Conservation (phyloP, 495 filamentous ascomycete genomes). For the Neurospora discreta region DNA sequence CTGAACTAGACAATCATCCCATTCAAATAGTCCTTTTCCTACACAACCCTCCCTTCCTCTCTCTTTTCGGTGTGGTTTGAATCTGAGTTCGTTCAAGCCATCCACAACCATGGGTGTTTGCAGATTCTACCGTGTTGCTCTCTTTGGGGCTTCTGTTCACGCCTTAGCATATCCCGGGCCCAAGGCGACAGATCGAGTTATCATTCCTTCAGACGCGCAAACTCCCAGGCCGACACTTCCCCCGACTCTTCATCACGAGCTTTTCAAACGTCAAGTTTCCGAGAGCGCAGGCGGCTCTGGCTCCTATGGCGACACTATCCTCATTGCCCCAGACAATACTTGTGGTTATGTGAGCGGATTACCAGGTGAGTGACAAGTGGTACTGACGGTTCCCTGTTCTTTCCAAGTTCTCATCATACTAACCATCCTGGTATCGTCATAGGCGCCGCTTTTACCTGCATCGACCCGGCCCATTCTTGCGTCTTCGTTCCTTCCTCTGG, state of each 20-base stretch:
- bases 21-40: background rate
- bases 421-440: background rate
- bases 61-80: background rate
- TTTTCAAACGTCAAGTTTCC: constrained; percentile 18
- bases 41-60: background rate
- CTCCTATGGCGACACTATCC: constrained; percentile 17
- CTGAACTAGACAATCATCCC: background rate
- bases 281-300: background rate
- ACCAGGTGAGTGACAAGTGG: constrained; percentile 12
- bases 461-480: constrained; percentile 13
- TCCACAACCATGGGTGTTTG: constrained; percentile 3
- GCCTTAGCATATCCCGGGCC: constrained; percentile 26
- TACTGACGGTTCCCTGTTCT: background rate
- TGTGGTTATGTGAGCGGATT: constrained; percentile 36
- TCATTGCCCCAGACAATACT: constrained; percentile 36
- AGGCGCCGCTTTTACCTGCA: constrained; percentile 28
- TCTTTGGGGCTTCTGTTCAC: constrained; percentile 22
- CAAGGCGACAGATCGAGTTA: constrained; percentile 15
- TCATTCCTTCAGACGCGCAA: constrained; percentile 9
- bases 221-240: constrained; percentile 23
- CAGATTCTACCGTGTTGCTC: constrained; percentile 10
- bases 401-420: background rate
- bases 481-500: constrained; percentile 20
- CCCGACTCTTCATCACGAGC: constrained; percentile 16
- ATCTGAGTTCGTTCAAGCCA: background rate